Base-by-base conservation (phyloP, 2,329 filamentous ascomycete genomes). In the Aureobasidium sp. region DNA sequence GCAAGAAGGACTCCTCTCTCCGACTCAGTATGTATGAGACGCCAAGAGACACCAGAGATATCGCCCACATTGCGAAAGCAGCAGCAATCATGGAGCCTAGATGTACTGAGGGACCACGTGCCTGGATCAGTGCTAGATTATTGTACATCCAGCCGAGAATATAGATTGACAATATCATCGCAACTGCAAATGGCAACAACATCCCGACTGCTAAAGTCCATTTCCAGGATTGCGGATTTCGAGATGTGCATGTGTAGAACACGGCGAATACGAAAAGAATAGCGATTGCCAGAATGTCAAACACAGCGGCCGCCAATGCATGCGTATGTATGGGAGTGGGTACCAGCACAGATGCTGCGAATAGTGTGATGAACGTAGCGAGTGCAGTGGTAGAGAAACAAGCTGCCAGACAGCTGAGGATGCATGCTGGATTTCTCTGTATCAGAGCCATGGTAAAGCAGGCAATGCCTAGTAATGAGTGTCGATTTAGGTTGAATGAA, bases 51-150 rank as follows among this genome's bases (percentile, higher is more conserved):
- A 64, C 41, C 21, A 64, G 44, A 14, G 58, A 60, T 17, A 65
- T 42, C 8, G 57, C 47, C 51, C 60, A 61, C 35, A 63, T 58
- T 12, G 62, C 63, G 8, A 67, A 40, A 30, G 64, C 63, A 29
- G 61, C 60, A 25, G 37, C 56, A 25, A 61, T 53, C 29, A 60
- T 38, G n/a, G 41, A 24, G 25, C 17, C 16, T 24, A 47, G 32
- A 22, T 49, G 24, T 16, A 19, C 35, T 16, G 38, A 37, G 22
- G 55, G 35, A n/a, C 32, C 35, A 27, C 53, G 41, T 17, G 55
- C 35, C 7, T 42, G 24, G 24, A 41, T 38, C 7, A 41, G 19
- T 3, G 29, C 21, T 14, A 51, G 47, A 10, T 54, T 51, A n/a
- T 34, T 32, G 19, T 55, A 45, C 35, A 55, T 58, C 51, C 55